Evolutionary conservation across 176 grass and related monocot species (phyloP), one percentile per base, ranked within the genome.

Genomic region (Oryza longistaminata): DNA sequence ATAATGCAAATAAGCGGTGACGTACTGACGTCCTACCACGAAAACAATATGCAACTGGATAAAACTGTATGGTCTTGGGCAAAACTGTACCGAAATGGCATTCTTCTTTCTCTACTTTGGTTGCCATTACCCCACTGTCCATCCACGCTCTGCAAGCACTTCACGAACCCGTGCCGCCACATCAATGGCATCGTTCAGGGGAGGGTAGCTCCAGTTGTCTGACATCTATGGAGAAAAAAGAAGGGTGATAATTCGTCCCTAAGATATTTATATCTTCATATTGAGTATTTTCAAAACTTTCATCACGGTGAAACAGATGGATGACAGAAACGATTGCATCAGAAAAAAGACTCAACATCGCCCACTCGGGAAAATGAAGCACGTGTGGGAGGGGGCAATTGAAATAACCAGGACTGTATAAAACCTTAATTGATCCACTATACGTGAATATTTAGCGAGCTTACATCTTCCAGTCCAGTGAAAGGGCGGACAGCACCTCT

Each of bases 391-490:
- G 16, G 50, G 50, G 16, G 13, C 5, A 19, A 60, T 60, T 60
- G 55, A 60, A 60, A 60, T 60, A 62, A 7, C 9, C n/a, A 62
- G 21, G 19, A 61, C 9, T 61, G 6, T 6, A 60, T 6, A 60
- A n/a, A 60, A 8, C 21, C 19, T 60, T n/a, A 60, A 55, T 2
- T 60, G 55, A 9, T 60, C 19, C 19, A 22, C 55, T 60, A 22
- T 60, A 60, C 52, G 21, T 0, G 8, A 21, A 62, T 61, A 61
- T 62, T 45, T 45, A 79, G 11, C 29, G 82, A 60, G 49, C 90
- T 85, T 93, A 98, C 91, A 86, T 98, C 93, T 89, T 98, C 96
- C 44, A 88, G 83, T 39, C 93, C 93, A 44, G 91, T 98, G 67
- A 98, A 95, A 60, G 89, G 89, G 4, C 86, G 93, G 46, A 81